Evolutionary conservation across 345 rosid species (phyloP), one percentile per base, ranked within the genome.

Genomic region (Camelina neglecta): DNA sequence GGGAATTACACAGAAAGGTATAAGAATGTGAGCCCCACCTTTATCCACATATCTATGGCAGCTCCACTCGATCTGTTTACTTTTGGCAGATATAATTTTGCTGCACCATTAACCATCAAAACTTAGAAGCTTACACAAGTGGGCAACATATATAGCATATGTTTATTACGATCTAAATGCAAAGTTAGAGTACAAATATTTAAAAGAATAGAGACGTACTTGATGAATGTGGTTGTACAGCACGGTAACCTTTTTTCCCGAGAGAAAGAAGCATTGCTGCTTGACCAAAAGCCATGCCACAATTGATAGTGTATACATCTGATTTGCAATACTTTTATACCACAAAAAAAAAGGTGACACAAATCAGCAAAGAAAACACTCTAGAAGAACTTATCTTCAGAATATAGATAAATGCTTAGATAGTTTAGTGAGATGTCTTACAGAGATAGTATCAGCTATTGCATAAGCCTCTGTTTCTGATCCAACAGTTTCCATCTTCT

Each of bases 381-480:
- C 20, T 10, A 47, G 49, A 53, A 47, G 29, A 48, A 1, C 24
- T 20, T 15, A 49, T 48, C 10, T 56, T 65, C 50, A 65, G 24
- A 60, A 20, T 33, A 16, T 12, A 45, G 8, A 45, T 23, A 65
- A 48, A 58, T 9, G 31, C 7, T 45, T 6, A 74, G 11, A 69
- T 6, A 33, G 8, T 66, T 35, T 8, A n/a, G 47, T 53, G 51
- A 65, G 24, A 24, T 24, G 26, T 71, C 99, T 90, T 79, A 90
- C 99, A 69, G 79, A 50, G 84, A 95, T 92, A 5, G 81, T 73
- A 69, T 92, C 99, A 61, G 93, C 97, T 61, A 95, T 90, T 44
- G 93, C 93, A 85, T 81, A 95, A 71, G 97, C 97, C 67, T 90
- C 99, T 5, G 93, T 86, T 80, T 95, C 99, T 50, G 97, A 83